Conservation (phyloP, 768 basidiomycete species). For the Suillus lakei region DNA sequence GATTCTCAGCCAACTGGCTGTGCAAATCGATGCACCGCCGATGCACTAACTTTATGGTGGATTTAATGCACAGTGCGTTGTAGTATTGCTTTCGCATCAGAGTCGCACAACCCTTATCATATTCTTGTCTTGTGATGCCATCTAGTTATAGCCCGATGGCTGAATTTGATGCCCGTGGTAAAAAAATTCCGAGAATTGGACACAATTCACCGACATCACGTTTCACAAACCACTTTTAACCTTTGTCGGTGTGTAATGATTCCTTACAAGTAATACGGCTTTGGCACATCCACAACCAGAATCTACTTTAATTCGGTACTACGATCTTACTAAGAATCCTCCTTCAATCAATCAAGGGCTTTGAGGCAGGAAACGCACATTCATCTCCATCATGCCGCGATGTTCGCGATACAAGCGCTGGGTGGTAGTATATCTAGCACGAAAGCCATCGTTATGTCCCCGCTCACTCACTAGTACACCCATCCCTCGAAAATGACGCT, state of each 20-base stretch:
- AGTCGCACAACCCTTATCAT: not conserved
- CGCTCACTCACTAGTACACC: not conserved
- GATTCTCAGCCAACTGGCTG: not conserved
- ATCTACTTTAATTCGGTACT: not conserved
- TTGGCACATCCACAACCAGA: not conserved
- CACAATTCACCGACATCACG: not conserved
- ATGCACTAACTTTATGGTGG: not conserved
- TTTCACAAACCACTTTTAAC: not conserved
- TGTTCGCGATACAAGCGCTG: not conserved
- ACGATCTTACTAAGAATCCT: not conserved
- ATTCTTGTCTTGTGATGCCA: not conserved
- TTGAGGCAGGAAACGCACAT: not conserved
- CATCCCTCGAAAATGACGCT: not conserved
- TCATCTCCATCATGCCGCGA: not conserved
- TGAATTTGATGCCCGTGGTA: not conserved
- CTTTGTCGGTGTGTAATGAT: not conserved
- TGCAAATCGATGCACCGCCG: not conserved
- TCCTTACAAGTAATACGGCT: not conserved
- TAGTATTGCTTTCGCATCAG: not conserved
- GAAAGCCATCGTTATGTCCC: not conserved
- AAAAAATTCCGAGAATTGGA: not conserved
- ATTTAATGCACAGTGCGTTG: not conserved
- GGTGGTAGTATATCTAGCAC: not conserved
- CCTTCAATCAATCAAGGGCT: not conserved
- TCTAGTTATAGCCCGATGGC: not conserved